Evolutionary conservation across 768 basidiomycete genomes (phyloP).

Genomic region (Podaxis mareebaensis): DNA sequence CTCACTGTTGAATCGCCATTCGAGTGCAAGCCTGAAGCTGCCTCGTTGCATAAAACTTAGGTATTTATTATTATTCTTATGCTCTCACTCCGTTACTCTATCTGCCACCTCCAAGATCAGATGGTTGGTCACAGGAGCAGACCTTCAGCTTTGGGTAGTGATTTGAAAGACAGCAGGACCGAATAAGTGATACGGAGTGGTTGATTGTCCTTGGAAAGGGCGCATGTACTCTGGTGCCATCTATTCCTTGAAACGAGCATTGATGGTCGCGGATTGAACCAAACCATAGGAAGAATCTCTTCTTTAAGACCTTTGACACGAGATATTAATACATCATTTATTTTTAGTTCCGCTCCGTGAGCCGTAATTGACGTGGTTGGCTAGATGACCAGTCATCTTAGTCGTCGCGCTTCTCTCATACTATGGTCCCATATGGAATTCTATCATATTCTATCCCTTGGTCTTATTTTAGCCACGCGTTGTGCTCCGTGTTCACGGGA

Average conservation of each 20-base stretch:
- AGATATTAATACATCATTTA: constrained; percentile 2
- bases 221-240: background rate
- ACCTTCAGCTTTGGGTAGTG: background rate
- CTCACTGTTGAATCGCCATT: too few species aligned
- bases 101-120: background rate
- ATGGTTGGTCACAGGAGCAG: background rate
- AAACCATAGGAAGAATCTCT: background rate
- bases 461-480: background rate
- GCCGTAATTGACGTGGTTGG: constrained; percentile 16
- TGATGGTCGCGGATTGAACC: background rate
- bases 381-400: constrained; percentile 2
- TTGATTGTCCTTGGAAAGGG: background rate
- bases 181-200: background rate
- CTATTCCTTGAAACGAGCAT: background rate
- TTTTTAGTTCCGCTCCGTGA: constrained; percentile 16
- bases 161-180: background rate
- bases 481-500: background rate
- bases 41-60: too few species aligned
- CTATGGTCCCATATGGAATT: background rate
- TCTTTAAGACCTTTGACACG: background rate
- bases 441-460: background rate
- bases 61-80: too few species aligned
- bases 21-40: too few species aligned
- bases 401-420: constrained; percentile 12
- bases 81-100: too few species aligned